Evolutionary conservation across 805 yeast species (phyloP).

Genomic region (Metschnikowia reukaufii): DNA sequence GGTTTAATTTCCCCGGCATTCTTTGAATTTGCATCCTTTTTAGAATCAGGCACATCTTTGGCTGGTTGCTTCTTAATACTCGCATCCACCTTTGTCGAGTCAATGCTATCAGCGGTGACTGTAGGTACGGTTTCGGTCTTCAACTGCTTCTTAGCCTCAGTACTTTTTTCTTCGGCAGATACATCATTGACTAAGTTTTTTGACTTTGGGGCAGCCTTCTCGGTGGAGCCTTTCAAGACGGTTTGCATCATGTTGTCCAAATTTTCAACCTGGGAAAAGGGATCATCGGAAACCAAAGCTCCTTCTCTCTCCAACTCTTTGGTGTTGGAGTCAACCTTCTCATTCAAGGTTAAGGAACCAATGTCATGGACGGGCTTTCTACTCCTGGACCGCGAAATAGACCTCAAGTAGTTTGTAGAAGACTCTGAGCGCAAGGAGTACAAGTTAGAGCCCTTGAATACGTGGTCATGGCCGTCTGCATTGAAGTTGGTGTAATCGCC

Average conservation of each 20-base stretch:
- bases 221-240: constrained; percentile 31
- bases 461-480: constrained; percentile 31
- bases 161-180: background rate
- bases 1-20: background rate
- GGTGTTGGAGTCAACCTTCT: constrained; percentile 32
- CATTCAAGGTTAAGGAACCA: constrained; percentile 24
- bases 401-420: constrained; percentile 58
- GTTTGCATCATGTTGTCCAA: constrained; percentile 50
- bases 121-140: background rate
- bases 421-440: constrained; percentile 40
- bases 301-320: constrained; percentile 55
- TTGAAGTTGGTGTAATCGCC: constrained; percentile 49
- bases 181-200: constrained; percentile 2
- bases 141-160: constrained; percentile 1
- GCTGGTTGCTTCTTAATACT: background rate
- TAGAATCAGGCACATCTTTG: background rate
- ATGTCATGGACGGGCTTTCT: constrained; percentile 29
- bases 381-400: constrained; percentile 65
- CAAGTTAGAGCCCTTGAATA: constrained; percentile 20
- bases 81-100: background rate
- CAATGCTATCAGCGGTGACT: background rate
- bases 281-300: constrained; percentile 52
- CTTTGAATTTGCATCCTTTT: background rate
- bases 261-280: constrained; percentile 46
- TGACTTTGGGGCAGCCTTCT: constrained; percentile 1